Conservation (phyloP, 2,329 filamentous ascomycete genomes). For the Fusarium graminum region DNA sequence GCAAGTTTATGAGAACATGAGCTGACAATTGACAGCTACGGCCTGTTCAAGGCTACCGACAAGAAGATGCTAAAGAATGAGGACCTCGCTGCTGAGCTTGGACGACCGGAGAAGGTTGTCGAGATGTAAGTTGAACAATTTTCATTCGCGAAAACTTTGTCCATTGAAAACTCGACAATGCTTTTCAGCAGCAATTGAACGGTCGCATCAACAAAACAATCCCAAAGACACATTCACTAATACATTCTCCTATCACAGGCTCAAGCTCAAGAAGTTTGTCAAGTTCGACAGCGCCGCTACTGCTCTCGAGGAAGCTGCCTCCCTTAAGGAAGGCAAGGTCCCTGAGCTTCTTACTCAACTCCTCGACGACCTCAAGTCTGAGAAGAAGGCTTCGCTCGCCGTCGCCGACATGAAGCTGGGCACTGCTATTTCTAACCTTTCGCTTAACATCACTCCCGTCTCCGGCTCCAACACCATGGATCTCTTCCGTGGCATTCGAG, state of each 20-base stretch:
- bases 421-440: slow-evolving; percentile 90
- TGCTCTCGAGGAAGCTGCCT: slow-evolving; percentile 90
- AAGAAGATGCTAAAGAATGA: slow-evolving; percentile 96
- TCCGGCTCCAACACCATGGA: slow-evolving; percentile 75
- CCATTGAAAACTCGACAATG: slow-evolving; percentile 13
- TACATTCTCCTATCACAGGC: slow-evolving; percentile 60
- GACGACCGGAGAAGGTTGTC: slow-evolving; percentile 85
- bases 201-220: slow-evolving; percentile 13
- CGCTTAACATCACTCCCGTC: slow-evolving; percentile 85
- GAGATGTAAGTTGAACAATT: slow-evolving; percentile 74
- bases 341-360: slow-evolving; percentile 86
- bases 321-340: slow-evolving; percentile 93
- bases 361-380: slow-evolving; percentile 91
- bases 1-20: slow-evolving; percentile 13
- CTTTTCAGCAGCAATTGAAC: slow-evolving; percentile 22
- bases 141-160: slow-evolving; percentile 19
- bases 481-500: slow-evolving; percentile 93
- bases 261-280: slow-evolving; percentile 96
- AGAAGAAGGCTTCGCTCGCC: slow-evolving; percentile 95
- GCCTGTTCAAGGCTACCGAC: slow-evolving; percentile 97
- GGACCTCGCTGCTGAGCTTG: slow-evolving; percentile 79
- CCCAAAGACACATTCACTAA: slow-evolving; percentile 19
- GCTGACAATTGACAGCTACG: slow-evolving; percentile 76
- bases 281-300: slow-evolving; percentile 96
- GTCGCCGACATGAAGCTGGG: slow-evolving; percentile 95